A percentile compares a stretch with the other conserved stretches of the same genome.
These are phyloP conservation scores for Cutaneotrichosporon sp. DNA, from an alignment of 1,284 basidiomycete genomes.

Conservation along the genomic window DNA sequence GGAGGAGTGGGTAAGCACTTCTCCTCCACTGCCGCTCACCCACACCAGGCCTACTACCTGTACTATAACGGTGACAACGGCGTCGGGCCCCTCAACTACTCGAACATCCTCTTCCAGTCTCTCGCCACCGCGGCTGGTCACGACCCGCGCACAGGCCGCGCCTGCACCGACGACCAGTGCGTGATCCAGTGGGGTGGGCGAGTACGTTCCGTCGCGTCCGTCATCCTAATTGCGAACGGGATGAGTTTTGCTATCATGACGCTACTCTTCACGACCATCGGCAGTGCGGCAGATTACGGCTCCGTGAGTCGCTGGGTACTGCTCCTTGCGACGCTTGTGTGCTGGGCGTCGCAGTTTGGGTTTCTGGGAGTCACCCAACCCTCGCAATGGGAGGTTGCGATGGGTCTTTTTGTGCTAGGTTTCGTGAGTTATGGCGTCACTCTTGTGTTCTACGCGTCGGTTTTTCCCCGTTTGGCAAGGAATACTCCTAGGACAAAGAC, in stretches of 20 bases:
- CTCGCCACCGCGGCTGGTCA: slow-evolving; percentile 67
- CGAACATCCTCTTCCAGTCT: slow-evolving; percentile 68
- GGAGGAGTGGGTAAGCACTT: not conserved
- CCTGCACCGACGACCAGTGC: slow-evolving; percentile 29
- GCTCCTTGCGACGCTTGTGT: slow-evolving; percentile 63
- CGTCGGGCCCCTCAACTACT: slow-evolving; percentile 54
- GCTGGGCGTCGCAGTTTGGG: slow-evolving; percentile 73
- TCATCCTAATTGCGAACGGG: slow-evolving; percentile 69
- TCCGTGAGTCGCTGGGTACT: slow-evolving; percentile 71
- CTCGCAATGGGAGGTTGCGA: slow-evolving; percentile 66
- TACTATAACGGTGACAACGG: slow-evolving; percentile 28
- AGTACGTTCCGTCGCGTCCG: slow-evolving; percentile 63
- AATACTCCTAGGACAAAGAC: slow-evolving; percentile 67
- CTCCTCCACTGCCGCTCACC: not conserved
- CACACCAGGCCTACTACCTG: slow-evolving; percentile 25
- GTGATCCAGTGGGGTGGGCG: slow-evolving; percentile 69
- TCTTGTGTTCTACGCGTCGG: slow-evolving; percentile 67
- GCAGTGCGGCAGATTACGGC: slow-evolving; percentile 76
- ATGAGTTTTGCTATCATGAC: slow-evolving; percentile 58
- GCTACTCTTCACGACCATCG: slow-evolving; percentile 65
- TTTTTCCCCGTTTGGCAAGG: slow-evolving; percentile 75
- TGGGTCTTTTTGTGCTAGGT: slow-evolving; percentile 70
- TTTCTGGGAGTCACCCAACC: slow-evolving; percentile 61
- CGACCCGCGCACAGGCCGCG: slow-evolving; percentile 56
- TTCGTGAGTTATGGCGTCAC: slow-evolving; percentile 53